These are phyloP conservation scores for Cryphonectria carpinicola DNA, from an alignment of 2,329 filamentous ascomycete species.

Conservation along the genomic window DNA sequence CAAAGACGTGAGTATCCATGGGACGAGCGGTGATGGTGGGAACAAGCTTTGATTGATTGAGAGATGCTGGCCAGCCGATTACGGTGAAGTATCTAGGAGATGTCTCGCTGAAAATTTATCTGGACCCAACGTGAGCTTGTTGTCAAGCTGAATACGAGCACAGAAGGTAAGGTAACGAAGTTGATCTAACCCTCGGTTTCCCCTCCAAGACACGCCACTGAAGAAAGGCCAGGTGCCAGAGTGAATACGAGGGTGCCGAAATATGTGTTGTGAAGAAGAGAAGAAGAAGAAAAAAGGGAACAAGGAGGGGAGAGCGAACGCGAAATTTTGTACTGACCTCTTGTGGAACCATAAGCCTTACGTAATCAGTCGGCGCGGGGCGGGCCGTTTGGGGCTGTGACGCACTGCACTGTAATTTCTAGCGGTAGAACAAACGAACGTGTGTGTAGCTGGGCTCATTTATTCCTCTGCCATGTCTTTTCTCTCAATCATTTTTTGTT, in stretches of 20 bases:
- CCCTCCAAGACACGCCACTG: slow-evolving; percentile 62
- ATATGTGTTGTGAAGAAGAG: slow-evolving; percentile 43
- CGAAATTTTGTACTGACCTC: slow-evolving; percentile 29
- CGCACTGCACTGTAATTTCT: not conserved
- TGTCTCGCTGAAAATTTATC: slow-evolving; percentile 40
- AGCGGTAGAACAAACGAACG: not conserved
- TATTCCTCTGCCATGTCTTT: not conserved
- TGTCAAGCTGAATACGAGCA: slow-evolving; percentile 38
- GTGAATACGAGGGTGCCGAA: slow-evolving; percentile 68
- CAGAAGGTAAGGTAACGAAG: slow-evolving; percentile 55
- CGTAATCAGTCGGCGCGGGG: slow-evolving; percentile 20
- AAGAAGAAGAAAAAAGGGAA: slow-evolving; percentile 32
- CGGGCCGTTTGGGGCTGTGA: not conserved
- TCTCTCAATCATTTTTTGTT: not conserved
- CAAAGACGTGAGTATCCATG: slow-evolving; percentile 20
- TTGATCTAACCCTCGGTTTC: slow-evolving; percentile 72
- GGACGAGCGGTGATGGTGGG: too few relatives aligned
- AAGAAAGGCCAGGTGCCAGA: slow-evolving; percentile 60
- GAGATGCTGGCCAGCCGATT: not conserved
- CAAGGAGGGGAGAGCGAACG: not conserved
- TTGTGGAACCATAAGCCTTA: slow-evolving; percentile 17
- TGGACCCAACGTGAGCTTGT: slow-evolving; percentile 34
- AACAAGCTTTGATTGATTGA: slow-evolving; percentile 1
- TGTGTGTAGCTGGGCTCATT: not conserved
- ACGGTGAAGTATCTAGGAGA: not conserved